phyloP scores from a whole-genome alignment of 1,284 basidiomycete species.

The Uromyces viciae-fabae region DNA sequence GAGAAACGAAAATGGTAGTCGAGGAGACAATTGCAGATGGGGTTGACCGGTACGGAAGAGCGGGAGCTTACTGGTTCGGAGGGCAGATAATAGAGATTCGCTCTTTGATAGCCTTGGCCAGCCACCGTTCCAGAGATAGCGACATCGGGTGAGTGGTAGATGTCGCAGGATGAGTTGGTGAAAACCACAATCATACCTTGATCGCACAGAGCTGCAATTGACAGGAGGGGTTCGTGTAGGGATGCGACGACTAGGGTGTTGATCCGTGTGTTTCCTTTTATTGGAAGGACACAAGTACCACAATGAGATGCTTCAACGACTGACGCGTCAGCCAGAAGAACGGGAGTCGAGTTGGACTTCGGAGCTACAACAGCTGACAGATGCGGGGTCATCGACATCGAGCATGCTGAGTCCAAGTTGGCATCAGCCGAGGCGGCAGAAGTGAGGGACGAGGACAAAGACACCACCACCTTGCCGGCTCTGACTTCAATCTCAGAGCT shows the following conservation, averaged over 20 bases:
- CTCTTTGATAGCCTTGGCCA: neutral
- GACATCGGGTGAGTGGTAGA: neutral
- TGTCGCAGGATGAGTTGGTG: neutral
- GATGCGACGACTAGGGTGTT: neutral
- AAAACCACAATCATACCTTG: neutral
- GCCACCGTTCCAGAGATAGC: neutral
- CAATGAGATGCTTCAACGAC: neutral
- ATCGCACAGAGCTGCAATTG: neutral
- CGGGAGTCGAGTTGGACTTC: neutral
- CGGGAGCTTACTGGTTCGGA: neutral
- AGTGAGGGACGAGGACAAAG: neutral
- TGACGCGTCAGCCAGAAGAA: neutral
- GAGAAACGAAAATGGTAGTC: neutral
- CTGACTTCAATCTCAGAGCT: neutral
- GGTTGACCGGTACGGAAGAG: neutral
- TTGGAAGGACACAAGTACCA: neutral
- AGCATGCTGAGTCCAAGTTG: conserved; percentile 22
- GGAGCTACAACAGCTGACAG: neutral
- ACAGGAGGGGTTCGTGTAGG: conserved; percentile 15
- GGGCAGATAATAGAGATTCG: conserved; percentile 3
- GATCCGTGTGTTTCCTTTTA: neutral
- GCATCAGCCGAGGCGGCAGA: neutral
- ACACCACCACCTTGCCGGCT: neutral
- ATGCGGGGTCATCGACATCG: conserved; percentile 14
- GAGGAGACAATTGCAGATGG: neutral